phyloP scores from a whole-genome alignment of 495 filamentous ascomycete genomes.

The Daldinia bambusicola region DNA sequence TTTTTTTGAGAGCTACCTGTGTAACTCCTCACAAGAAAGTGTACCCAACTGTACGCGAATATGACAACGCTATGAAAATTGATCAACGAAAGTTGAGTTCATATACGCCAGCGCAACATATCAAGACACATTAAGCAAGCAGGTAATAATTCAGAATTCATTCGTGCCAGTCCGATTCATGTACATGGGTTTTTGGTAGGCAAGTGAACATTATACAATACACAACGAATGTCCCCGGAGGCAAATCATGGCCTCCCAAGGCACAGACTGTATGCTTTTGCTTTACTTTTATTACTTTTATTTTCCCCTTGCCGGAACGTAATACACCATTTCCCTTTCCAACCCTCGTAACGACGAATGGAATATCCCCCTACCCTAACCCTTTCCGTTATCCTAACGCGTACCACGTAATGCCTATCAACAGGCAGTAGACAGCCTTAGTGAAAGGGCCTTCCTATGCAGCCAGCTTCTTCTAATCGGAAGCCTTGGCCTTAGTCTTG shows the following conservation, averaged over 20 bases:
- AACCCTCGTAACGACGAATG: not conserved
- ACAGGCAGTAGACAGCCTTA: not conserved
- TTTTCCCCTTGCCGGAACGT: not conserved
- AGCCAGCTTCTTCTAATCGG: conserved; percentile 43
- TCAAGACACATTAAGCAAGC: not conserved
- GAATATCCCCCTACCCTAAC: not conserved
- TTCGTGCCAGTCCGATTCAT: conserved; percentile 4
- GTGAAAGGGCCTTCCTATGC: not conserved
- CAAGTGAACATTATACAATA: conserved; percentile 4
- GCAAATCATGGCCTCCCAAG: not conserved
- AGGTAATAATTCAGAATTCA: not conserved
- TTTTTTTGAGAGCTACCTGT: no score
- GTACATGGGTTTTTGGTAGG: conserved; percentile 2
- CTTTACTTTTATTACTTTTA: not conserved
- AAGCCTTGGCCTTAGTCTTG: conserved; percentile 61
- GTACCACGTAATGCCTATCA: not conserved
- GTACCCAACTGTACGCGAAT: no score
- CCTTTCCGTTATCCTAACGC: not conserved
- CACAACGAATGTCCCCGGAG: not conserved
- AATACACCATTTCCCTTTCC: not conserved
- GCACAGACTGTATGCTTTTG: not conserved
- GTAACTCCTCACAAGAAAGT: no score
- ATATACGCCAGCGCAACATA: not conserved
- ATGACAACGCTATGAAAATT: no score
- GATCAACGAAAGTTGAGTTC: not conserved